Evolutionary conservation across 495 filamentous ascomycete genomes (phyloP).

Genomic region (Neohortaea acidophila): DNA sequence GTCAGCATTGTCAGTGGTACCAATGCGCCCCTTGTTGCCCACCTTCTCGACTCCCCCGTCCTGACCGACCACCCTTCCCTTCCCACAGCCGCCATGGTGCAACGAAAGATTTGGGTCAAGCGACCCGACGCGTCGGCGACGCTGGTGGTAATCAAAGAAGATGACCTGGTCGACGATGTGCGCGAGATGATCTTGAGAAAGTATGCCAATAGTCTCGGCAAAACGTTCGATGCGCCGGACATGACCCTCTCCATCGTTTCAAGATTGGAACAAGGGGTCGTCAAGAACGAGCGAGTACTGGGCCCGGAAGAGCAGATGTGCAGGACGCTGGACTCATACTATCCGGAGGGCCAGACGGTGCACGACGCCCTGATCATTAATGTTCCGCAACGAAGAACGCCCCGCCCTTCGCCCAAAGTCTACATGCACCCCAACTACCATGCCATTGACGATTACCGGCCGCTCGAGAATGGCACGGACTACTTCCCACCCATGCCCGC

Average conservation of each 20-base stretch:
- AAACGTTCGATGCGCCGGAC: constrained; percentile 79
- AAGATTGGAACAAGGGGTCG: constrained; percentile 34
- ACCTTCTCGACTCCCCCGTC: constrained; percentile 11
- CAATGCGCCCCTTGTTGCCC: constrained; percentile 12
- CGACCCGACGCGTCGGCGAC: constrained; percentile 73
- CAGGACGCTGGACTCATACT: constrained; percentile 67
- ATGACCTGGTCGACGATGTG: constrained; percentile 88
- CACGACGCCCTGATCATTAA: constrained; percentile 89
- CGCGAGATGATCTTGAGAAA: constrained; percentile 84
- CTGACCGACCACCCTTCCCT: background rate
- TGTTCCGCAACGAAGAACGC: constrained; percentile 66
- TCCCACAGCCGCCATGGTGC: constrained; percentile 35
- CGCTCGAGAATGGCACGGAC: constrained; percentile 58
- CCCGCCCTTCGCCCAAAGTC: constrained; percentile 58
- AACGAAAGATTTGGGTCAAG: constrained; percentile 88
- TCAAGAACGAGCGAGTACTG: constrained; percentile 45
- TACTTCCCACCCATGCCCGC: constrained; percentile 83
- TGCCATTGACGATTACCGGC: constrained; percentile 44
- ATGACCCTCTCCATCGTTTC: constrained; percentile 50
- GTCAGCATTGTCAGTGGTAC: constrained; percentile 11
- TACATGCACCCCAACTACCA: constrained; percentile 41
- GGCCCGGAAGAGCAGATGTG: constrained; percentile 78
- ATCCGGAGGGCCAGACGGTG: constrained; percentile 72
- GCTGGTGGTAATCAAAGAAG: constrained; percentile 65
- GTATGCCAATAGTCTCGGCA: constrained; percentile 83